Evolutionary conservation across 75 land plant species (phyloP), one percentile per base, ranked within the genome.

Genomic region (Gnetum montanum): DNA sequence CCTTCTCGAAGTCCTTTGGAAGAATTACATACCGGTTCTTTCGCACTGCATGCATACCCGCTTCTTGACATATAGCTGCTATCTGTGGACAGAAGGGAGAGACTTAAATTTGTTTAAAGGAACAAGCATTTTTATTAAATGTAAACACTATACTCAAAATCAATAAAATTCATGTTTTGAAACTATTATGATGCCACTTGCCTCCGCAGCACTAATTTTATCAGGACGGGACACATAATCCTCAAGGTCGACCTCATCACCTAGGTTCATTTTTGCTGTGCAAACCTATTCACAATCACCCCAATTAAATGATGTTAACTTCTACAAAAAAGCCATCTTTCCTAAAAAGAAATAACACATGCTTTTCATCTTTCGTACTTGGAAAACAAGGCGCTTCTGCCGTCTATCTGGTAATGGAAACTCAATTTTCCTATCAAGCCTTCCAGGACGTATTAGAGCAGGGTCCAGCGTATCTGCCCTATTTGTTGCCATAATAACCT

Each of bases 141-240:
- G n/a, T n/a, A n/a, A n/a, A n/a, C n/a, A n/a, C n/a, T n/a, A n/a
- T n/a, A n/a, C n/a, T n/a, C n/a, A n/a, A n/a, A n/a, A n/a, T n/a
- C n/a, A n/a, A n/a, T n/a, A n/a, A n/a, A n/a, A n/a, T n/a, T n/a
- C n/a, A n/a, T n/a, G n/a, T n/a, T n/a, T n/a, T n/a, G n/a, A n/a
- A n/a, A n/a, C n/a, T n/a, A n/a, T n/a, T n/a, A n/a, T n/a, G n/a
- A n/a, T n/a, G n/a, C n/a, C n/a, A n/a, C n/a, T n/a, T n/a, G n/a
- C n/a, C n/a, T 86, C 91, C 49, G 91, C 91, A 67, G 91, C 91
- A 74, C 92, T 84, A 13, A 87, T 87, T 80, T 87, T 84, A 38
- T 87, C 92, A n/a, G 92, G 92, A 2, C 92, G 70, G 54, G 92
- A 87, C 44, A 87, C 92, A 69, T 87, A 87, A 44, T 87, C 92